phyloP scores from a whole-genome alignment of 805 yeast genomes.

The Starmerella cellae region DNA sequence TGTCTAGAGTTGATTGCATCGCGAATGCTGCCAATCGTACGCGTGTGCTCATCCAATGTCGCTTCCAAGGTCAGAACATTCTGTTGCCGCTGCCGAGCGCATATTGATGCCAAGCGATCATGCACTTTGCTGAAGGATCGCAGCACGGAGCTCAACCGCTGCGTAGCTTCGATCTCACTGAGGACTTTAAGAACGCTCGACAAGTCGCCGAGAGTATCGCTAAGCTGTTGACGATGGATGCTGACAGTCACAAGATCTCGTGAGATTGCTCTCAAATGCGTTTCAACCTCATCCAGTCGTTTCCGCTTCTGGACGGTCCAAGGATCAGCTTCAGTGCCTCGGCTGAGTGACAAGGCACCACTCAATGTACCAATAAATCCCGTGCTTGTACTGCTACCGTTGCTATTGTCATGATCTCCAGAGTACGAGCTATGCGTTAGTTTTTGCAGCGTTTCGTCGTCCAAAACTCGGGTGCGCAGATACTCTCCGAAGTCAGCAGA shows the following conservation, averaged over 20 bases:
- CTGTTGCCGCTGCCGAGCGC: constrained; percentile 67
- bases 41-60: constrained; percentile 74
- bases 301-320: constrained; percentile 58
- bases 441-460: constrained; percentile 39
- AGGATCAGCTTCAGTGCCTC: constrained; percentile 59
- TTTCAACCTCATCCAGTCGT: constrained; percentile 58
- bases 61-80: constrained; percentile 77
- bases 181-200: constrained; percentile 43
- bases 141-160: constrained; percentile 48
- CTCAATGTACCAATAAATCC: constrained; percentile 16
- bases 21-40: constrained; percentile 62
- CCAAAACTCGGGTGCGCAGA: constrained; percentile 35
- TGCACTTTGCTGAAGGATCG: constrained; percentile 62
- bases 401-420: constrained; percentile 7
- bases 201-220: constrained; percentile 56
- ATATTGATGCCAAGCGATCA: constrained; percentile 51
- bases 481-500: constrained; percentile 56
- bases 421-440: not conserved
- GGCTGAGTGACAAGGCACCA: constrained; percentile 15
- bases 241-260: constrained; percentile 63
- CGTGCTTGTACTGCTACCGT: constrained; percentile 1
- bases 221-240: constrained; percentile 61
- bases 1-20: constrained; percentile 63
- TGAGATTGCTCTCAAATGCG: constrained; percentile 53
- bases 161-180: constrained; percentile 63